Base-by-base conservation (phyloP, 2,329 filamentous ascomycete species). In the Dactylellina drechsleri region DNA sequence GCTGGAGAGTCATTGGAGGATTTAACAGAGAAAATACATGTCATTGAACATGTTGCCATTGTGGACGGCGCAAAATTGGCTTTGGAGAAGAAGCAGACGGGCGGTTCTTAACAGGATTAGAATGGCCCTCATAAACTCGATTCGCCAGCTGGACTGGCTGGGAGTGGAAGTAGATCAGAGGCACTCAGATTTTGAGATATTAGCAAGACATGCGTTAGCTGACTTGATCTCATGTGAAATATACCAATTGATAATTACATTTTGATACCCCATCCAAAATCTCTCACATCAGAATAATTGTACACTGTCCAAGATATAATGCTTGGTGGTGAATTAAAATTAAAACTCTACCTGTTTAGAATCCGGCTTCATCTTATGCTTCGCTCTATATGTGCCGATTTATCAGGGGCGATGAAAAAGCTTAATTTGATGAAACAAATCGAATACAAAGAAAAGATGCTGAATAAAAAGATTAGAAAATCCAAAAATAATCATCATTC, bases 11-110 rank as follows among this genome's bases (percentile, higher is more conserved):
- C 84, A 23, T 79, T 94, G 66, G 86, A 88, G 40, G 85, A 86
- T 58, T 84, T 97, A 28, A 86, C 92, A 82, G 84, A 87, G 79
- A 88, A 89, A 80, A 91, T 97, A 76, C 92, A 97, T 82, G 82
- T 82, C 18, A 85, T 89, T 31, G 93, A 97, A 84, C 92, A 94
- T 84, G 85, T 86, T 77, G 83, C 93, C 77, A 92, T 97, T 79
- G 89, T 96, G 28, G 87, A 92, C 79, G 93, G 92, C 1, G 89
- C 90, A 41, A 84, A 81, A 76, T 83, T 81, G 78, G 84, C 84
- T 8, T 81, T 88, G 50, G 82, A 83, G 76, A 80, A 81, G 70
- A 77, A 84, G 36, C 80, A 52, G 26, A 36, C 16, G 31, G 58
- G 26, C 8, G 26, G 16, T 12, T 65, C 36, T 13, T 75, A 50